phyloP scores from a whole-genome alignment of 257 asterid genomes.

The Gentiana dahurica region DNA sequence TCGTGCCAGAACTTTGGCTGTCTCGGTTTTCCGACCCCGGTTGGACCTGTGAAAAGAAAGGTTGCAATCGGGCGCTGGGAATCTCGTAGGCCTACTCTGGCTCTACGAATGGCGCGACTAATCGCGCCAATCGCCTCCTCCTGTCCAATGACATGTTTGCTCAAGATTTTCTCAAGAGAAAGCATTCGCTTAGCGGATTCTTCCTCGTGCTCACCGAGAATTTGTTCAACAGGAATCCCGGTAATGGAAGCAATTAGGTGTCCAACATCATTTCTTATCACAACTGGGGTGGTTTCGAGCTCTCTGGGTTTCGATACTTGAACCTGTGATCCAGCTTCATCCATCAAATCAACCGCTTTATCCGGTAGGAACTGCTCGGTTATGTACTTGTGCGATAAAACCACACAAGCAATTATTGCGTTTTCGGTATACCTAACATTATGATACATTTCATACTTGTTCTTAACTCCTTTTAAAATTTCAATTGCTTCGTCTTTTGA shows the following conservation, averaged over 20 bases:
- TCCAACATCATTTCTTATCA: constrained; percentile 24
- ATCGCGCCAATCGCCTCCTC: constrained; percentile 79
- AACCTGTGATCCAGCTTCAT: constrained; percentile 33
- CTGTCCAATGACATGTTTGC: constrained; percentile 54
- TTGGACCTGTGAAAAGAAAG: constrained; percentile 84
- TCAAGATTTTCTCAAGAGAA: constrained; percentile 32
- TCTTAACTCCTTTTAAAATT: constrained; percentile 23
- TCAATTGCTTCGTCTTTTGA: constrained; percentile 28
- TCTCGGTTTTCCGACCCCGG: constrained; percentile 86
- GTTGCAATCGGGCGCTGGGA: constrained; percentile 85
- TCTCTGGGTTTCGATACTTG: background rate
- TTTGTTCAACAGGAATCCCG: constrained; percentile 33
- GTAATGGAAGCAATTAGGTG: constrained; percentile 28
- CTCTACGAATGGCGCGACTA: constrained; percentile 72
- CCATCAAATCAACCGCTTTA: constrained; percentile 47
- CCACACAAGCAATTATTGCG: constrained; percentile 33
- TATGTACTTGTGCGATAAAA: constrained; percentile 36
- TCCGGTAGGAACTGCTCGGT: constrained; percentile 23
- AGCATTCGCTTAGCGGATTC: constrained; percentile 33
- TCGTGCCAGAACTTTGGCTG: constrained; percentile 66
- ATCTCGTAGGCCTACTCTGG: constrained; percentile 80
- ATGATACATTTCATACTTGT: constrained; percentile 32
- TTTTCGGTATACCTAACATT: constrained; percentile 24
- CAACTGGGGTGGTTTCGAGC: background rate
- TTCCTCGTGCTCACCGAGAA: constrained; percentile 23